Evolutionary conservation across 176 grass and related monocot genomes (phyloP), one percentile per base, ranked within the genome.

Genomic region (Thalia dealbata): DNA sequence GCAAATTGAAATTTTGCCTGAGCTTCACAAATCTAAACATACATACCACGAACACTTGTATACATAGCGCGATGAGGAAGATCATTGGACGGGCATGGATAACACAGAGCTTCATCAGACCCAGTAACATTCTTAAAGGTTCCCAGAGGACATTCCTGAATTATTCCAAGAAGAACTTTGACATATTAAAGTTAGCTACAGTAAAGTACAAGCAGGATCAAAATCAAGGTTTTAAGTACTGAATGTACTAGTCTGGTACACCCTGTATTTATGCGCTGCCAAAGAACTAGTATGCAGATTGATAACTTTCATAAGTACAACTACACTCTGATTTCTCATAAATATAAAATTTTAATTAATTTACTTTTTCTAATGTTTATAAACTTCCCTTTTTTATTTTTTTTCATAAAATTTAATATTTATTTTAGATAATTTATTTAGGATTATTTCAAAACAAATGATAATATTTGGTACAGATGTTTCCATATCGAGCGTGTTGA

Each of bases 111-210:
- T 74, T 86, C 80, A 83, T 89, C 89, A 74, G 95, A 99, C 75
- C 95, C 95, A 81, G 87, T 91, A 59, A 84, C 82, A 81, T 99
- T 99, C 80, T 99, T 99, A 80, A 92, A 99, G 59, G 95, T 99
- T 78, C 95, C 95, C 51, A 89, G 72, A 72, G 95, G 95, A 52
- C 95, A 99, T 82, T 99, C 95, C 95, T 99, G 81, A 45, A 90
- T 54, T 64, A 79, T 83, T 67, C 13, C 25, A 85, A 82, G 76
- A 29, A 9, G 1, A 73, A 42, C 74, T 75, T 84, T 69, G 22
- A n/a, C 52, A 2, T 18, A 72, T 48, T 7, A 54, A 72, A 14
- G 21, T 52, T 29, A 30, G 8, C 15, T 63, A 50, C 52, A 46
- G 1, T 25, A 29, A 1, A 71, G 41, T 76, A 86, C 38, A 60